Evolutionary conservation across 345 rosid species (phyloP), one percentile per base, ranked within the genome.

Genomic region (Syzygium oleosum): DNA sequence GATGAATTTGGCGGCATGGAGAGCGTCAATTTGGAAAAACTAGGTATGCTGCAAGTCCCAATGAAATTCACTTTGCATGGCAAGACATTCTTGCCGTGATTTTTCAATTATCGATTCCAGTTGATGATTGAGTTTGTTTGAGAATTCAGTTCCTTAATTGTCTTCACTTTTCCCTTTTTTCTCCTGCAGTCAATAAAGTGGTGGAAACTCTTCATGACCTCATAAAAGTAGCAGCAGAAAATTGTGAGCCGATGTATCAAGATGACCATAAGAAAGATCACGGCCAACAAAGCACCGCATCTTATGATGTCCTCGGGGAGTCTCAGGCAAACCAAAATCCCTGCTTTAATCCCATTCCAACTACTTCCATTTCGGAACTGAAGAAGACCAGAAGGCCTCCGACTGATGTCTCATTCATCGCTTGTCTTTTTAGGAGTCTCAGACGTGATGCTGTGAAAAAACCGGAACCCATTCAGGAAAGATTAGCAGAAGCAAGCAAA

Each of bases 141-240:
- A 73, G 49, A 38, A 73, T 19, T 17, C 80, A 73, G 80, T 73
- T 22, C 41, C 49, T 34, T 34, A 38, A 73, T 22, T 34, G 80
- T 34, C 19, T 34, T 38, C 49, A 34, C 19, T 21, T 51, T 46
- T 16, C 59, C 43, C 85, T 43, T 22, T 22, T 23, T 87, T 22
- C 51, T 31, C 56, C 84, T 86, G 92, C 87, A 95, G 98, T 92
- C 83, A 97, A 94, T 85, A 85, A 86, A 41, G 94, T 95, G 65
- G 59, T 94, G 87, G 94, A 92, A 61, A 92, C 91, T 52, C 90
- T 94, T 27, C 92, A 93, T 87, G 91, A 92, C 92, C 59, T 96
- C 88, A 92, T 94, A 6, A 91, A 88, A 87, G 86, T 91, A 90
- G 80, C 80, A 73, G 80, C 46, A 73, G 80, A 73, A 73, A 73